These are phyloP conservation scores for Fusarium nematophilum DNA, from an alignment of 2,329 filamentous ascomycete species.

Conservation along the genomic window DNA sequence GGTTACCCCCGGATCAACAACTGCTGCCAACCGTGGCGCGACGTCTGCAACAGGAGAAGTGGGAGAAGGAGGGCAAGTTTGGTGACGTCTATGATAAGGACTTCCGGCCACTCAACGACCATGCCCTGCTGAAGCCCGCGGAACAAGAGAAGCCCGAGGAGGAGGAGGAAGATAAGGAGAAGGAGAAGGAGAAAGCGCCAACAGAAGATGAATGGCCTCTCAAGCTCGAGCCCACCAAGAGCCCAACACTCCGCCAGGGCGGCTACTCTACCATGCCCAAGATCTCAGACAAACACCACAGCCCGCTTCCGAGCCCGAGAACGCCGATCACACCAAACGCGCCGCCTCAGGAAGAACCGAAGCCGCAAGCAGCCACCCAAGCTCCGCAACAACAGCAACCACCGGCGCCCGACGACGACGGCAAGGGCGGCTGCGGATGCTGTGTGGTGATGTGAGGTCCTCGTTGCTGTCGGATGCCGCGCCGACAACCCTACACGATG, in stretches of 20 bases:
- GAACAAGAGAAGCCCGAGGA: constrained; percentile 48
- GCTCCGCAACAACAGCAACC: constrained; percentile 27
- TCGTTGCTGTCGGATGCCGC: background rate
- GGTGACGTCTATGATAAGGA: constrained; percentile 88
- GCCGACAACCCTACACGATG: constrained; percentile 17
- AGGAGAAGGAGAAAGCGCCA: constrained; percentile 20
- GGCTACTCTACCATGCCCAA: constrained; percentile 73
- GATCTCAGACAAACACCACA: constrained; percentile 56
- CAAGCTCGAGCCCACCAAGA: constrained; percentile 58
- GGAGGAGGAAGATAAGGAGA: constrained; percentile 12
- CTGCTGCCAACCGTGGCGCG: constrained; percentile 94
- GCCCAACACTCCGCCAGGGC: constrained; percentile 57
- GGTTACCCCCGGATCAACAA: constrained; percentile 93
- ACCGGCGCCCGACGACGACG: constrained; percentile 46
- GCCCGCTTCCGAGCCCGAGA: constrained; percentile 58
- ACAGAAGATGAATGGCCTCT: constrained; percentile 69
- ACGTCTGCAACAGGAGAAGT: constrained; percentile 91
- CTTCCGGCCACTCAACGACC: constrained; percentile 83
- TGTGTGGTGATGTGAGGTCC: constrained; percentile 62
- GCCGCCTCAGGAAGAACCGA: constrained; percentile 36
- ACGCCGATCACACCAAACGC: constrained; percentile 55
- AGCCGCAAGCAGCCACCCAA: constrained; percentile 26
- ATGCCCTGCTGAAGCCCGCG: constrained; percentile 62
- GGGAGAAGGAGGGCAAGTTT: constrained; percentile 91
- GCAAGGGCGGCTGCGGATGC: constrained; percentile 61